Evolutionary conservation across 139 green algal genomes (phyloP).

Genomic region (Penium margaritaceum): DNA sequence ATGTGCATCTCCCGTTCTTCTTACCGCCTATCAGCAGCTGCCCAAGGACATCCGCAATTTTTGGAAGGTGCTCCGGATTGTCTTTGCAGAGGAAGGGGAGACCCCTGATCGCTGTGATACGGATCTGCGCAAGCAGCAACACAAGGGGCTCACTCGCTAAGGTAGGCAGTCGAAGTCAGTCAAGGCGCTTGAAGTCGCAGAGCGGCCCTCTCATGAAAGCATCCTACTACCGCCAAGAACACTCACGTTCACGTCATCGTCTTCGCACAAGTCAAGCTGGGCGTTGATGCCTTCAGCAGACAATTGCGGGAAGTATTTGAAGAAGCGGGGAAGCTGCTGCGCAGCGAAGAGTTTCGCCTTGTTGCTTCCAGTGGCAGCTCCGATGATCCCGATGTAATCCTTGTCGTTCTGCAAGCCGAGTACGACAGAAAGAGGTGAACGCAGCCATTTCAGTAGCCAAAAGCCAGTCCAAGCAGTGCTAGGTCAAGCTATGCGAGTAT

Average conservation of each 20-base stretch:
- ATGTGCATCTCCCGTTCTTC: no score
- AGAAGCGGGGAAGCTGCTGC: conserved; percentile 44
- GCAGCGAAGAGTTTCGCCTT: conserved; percentile 48
- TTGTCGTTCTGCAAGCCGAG: conserved; percentile 32
- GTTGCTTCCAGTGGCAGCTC: conserved; percentile 38
- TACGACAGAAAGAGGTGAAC: no score
- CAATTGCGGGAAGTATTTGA: conserved; percentile 41
- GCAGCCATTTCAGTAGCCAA: no score
- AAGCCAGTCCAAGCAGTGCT: no score
- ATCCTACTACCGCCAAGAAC: no score
- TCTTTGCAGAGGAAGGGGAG: conserved; percentile 43
- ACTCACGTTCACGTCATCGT: conserved; percentile 44
- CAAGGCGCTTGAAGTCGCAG: no score
- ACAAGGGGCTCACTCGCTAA: no score
- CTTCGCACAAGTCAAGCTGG: conserved; percentile 48
- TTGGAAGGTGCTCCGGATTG: conserved; percentile 38
- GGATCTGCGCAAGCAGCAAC: conserved; percentile 39
- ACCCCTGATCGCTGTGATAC: conserved; percentile 40
- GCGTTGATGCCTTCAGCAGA: conserved; percentile 40
- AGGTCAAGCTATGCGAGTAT: no score
- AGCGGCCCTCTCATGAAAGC: no score
- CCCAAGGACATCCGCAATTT: conserved; percentile 42
- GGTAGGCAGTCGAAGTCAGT: no score
- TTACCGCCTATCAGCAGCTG: conserved; percentile 42
- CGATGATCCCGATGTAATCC: conserved; percentile 43